Evolutionary conservation across 2,329 filamentous ascomycete genomes (phyloP).

Genomic region (Ophiostoma sp.): DNA sequence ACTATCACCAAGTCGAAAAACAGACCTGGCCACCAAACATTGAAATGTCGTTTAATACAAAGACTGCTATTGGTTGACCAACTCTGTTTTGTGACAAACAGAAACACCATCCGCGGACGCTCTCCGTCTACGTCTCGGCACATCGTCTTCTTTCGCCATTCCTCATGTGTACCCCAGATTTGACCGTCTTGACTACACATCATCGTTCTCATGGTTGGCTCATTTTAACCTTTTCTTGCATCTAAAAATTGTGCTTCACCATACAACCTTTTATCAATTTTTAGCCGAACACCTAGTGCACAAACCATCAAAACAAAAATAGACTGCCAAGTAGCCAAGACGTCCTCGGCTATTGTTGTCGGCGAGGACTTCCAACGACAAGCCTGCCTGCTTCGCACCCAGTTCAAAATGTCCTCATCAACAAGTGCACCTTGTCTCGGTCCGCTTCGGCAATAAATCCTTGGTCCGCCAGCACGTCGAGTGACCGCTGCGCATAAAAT

Average conservation of each 20-base stretch:
- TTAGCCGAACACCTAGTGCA: too few relatives aligned
- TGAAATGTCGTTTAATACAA: background rate
- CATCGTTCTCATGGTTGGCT: background rate
- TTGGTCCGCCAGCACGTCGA: constrained; percentile 36
- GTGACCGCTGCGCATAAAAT: constrained; percentile 36
- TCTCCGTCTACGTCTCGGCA: background rate
- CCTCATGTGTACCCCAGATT: background rate
- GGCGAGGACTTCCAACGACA: too few relatives aligned
- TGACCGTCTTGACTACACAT: background rate
- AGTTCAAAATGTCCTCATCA: background rate
- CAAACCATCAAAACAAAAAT: background rate
- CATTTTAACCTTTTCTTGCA: background rate
- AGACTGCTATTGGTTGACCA: background rate
- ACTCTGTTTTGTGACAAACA: background rate
- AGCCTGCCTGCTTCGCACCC: background rate
- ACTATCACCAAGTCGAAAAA: background rate
- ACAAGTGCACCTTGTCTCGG: background rate
- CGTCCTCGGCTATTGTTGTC: background rate
- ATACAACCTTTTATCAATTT: background rate
- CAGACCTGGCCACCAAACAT: background rate
- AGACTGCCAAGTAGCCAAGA: background rate
- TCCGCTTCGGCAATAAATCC: constrained; percentile 33
- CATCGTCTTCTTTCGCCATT: background rate
- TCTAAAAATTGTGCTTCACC: background rate
- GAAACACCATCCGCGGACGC: background rate